These are phyloP conservation scores for Penicillium diatomitis DNA, from an alignment of 495 filamentous ascomycete genomes.

Conservation along the genomic window DNA sequence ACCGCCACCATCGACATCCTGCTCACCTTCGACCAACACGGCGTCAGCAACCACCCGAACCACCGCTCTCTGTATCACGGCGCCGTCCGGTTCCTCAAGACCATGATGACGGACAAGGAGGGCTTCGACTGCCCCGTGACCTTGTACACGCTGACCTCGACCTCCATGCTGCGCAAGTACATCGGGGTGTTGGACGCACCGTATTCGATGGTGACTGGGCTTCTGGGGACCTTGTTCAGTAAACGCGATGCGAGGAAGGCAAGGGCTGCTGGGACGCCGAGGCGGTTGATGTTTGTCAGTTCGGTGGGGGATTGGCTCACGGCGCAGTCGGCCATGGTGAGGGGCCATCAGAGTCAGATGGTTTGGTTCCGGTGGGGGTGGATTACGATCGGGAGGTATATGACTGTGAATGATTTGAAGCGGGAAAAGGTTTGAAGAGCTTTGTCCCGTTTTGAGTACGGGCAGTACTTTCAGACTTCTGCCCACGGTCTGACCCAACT, in stretches of 20 bases:
- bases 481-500: no score
- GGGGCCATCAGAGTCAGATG: slow-evolving; percentile 92
- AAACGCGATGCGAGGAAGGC: slow-evolving; percentile 13
- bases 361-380: slow-evolving; percentile 96
- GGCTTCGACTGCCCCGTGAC: slow-evolving; percentile 67
- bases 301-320: slow-evolving; percentile 48
- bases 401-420: slow-evolving; percentile 86
- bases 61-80: slow-evolving; percentile 82
- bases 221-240: slow-evolving; percentile 26
- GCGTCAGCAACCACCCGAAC: slow-evolving; percentile 82
- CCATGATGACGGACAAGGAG: slow-evolving; percentile 49
- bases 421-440: slow-evolving; percentile 42
- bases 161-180: slow-evolving; percentile 71
- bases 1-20: slow-evolving; percentile 66
- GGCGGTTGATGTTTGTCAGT: slow-evolving; percentile 60
- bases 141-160: slow-evolving; percentile 71
- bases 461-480: background rate
- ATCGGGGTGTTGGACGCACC: slow-evolving; percentile 62
- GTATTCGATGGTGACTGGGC: slow-evolving; percentile 45
- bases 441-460: background rate
- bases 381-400: slow-evolving; percentile 85
- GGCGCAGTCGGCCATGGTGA: slow-evolving; percentile 78
- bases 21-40: slow-evolving; percentile 76
- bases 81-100: slow-evolving; percentile 58
- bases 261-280: slow-evolving; percentile 27